Evolutionary conservation across 768 basidiomycete genomes (phyloP).

Genomic region (Boletus rubescentipes): DNA sequence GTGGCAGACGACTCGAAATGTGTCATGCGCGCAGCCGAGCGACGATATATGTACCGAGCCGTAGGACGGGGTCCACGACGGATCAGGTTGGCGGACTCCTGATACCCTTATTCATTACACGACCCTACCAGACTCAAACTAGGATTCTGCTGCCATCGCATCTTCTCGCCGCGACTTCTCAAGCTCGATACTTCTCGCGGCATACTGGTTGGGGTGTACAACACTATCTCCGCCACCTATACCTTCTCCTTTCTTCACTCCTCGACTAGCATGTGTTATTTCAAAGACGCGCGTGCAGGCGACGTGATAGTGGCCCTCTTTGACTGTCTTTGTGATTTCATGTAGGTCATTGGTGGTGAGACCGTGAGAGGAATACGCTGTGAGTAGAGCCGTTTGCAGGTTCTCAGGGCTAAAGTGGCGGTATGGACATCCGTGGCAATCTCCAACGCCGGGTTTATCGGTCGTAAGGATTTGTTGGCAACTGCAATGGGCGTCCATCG

Average conservation of each 20-base stretch:
- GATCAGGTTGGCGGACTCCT: conserved; percentile 11
- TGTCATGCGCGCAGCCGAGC: conserved; percentile 5
- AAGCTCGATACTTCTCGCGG: conserved; percentile 69
- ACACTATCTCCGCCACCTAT: conserved; percentile 83
- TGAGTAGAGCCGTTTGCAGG: conserved; percentile 71
- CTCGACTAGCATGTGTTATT: conserved; percentile 71
- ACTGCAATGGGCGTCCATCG: conserved; percentile 40
- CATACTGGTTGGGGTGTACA: conserved; percentile 92
- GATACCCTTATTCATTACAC: conserved; percentile 19
- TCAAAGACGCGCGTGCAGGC: conserved; percentile 98
- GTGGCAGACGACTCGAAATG: conserved; percentile 34
- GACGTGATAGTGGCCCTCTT: conserved; percentile 83
- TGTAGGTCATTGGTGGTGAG: conserved; percentile 67
- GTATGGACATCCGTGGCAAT: conserved; percentile 90
- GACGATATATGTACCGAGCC: conserved; percentile 3
- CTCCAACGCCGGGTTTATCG: conserved; percentile 63
- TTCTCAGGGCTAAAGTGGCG: conserved; percentile 85
- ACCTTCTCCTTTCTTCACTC: conserved; percentile 88
- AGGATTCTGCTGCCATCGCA: conserved; percentile 42
- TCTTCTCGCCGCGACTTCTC: conserved; percentile 45
- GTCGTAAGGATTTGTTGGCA: conserved; percentile 83
- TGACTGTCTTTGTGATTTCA: conserved; percentile 81
- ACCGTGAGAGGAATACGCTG: conserved; percentile 63
- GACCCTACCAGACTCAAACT: background rate
- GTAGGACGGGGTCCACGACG: conserved; percentile 14